Conservation (phyloP, 176 grass and related monocot genomes). For the Triticum dicoccoides region DNA sequence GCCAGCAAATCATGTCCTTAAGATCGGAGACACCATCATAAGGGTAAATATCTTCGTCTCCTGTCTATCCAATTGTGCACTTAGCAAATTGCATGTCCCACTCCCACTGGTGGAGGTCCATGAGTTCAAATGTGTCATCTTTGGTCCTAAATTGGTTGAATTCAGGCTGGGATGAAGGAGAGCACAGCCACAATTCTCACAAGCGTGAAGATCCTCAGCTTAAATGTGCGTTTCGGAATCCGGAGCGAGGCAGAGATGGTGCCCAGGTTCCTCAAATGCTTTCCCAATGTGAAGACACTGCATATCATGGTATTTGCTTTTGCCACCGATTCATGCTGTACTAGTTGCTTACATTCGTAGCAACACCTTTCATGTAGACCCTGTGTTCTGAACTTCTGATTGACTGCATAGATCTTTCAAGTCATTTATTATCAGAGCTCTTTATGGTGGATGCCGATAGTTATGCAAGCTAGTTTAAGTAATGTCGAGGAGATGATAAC, state of each 20-base stretch:
- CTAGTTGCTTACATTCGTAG: background rate
- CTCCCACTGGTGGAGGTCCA: background rate
- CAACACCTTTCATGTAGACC: background rate
- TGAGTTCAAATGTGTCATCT: background rate
- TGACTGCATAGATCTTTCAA: background rate
- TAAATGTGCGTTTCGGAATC: background rate
- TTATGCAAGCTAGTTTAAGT: too few relatives aligned
- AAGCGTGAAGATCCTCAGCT: background rate
- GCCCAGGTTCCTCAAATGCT: conserved; percentile 12
- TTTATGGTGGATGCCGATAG: too few relatives aligned
- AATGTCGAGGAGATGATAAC: too few relatives aligned
- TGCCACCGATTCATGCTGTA: background rate
- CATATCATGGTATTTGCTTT: background rate
- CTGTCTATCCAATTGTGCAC: background rate
- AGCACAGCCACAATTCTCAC: background rate
- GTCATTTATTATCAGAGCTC: too few relatives aligned
- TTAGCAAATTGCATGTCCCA: background rate
- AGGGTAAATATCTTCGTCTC: background rate
- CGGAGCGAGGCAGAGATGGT: background rate
- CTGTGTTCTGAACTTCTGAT: background rate
- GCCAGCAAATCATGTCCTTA: background rate
- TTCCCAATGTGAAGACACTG: background rate
- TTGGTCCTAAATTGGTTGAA: background rate
- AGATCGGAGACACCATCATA: background rate
- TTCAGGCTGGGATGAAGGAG: background rate